Conservation (phyloP, 208 protist species). For the Crithidia mellificae region DNA sequence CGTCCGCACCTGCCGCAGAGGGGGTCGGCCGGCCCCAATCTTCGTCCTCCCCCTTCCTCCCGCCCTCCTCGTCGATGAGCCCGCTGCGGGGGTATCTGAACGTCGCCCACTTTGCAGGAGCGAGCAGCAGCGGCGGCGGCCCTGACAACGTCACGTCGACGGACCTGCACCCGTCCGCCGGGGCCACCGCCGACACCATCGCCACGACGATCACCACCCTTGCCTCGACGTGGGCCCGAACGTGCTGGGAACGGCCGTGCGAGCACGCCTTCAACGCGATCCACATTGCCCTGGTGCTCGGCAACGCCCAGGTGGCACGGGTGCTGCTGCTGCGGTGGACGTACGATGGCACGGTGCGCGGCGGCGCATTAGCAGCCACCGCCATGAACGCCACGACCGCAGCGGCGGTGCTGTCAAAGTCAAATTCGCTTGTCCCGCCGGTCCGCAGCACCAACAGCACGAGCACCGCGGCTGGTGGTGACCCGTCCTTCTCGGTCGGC, state of each 20-base stretch:
- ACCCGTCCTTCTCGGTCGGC: background rate
- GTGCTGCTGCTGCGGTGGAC: constrained; percentile 21
- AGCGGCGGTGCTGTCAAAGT: no score
- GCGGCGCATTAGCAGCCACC: background rate
- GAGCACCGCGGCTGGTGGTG: background rate
- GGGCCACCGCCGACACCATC: constrained; percentile 6
- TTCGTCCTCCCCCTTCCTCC: no score
- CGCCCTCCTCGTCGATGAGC: background rate
- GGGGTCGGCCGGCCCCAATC: no score
- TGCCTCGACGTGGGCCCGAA: constrained; percentile 2
- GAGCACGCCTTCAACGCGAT: constrained; percentile 36
- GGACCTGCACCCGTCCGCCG: background rate
- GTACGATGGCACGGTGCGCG: constrained; percentile 4
- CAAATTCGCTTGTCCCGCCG: no score
- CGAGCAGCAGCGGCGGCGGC: background rate
- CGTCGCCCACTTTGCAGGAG: background rate
- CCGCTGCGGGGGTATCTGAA: background rate
- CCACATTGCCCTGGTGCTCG: constrained; percentile 38
- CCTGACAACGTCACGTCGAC: background rate
- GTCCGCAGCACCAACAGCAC: background rate
- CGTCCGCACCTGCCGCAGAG: background rate
- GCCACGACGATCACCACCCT: constrained; percentile 14
- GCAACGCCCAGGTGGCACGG: constrained; percentile 33
- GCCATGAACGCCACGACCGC: background rate
- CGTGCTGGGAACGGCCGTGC: constrained; percentile 30